phyloP scores from a whole-genome alignment of 306 rosid species.

The Begonia masoniana region DNA sequence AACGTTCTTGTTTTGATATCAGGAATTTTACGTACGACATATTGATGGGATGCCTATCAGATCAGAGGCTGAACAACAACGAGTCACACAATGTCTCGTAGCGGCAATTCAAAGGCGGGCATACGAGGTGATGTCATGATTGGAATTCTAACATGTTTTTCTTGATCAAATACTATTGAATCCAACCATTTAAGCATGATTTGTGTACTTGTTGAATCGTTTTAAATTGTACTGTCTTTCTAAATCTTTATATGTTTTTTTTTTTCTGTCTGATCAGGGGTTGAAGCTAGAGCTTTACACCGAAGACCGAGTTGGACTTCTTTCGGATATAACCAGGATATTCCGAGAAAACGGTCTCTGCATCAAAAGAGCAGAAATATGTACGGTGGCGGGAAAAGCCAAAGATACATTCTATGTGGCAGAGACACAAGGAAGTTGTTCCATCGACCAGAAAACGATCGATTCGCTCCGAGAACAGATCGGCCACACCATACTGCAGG shows the following conservation, averaged over 20 bases:
- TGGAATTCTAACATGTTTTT: too few species aligned
- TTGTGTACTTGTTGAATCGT: too few species aligned
- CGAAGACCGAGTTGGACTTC: slow-evolving; percentile 75
- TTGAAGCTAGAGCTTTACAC: slow-evolving; percentile 72
- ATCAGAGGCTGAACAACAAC: slow-evolving; percentile 81
- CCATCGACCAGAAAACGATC: slow-evolving; percentile 58
- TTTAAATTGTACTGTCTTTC: too few species aligned
- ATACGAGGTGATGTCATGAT: slow-evolving; percentile 37
- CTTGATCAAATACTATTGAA: too few species aligned
- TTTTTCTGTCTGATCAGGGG: slow-evolving; percentile 33
- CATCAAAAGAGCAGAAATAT: slow-evolving; percentile 84
- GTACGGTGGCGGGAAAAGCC: slow-evolving; percentile 59
- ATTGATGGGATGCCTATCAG: slow-evolving; percentile 80
- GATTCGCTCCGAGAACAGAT: slow-evolving; percentile 77
- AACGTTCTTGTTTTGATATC: neutral
- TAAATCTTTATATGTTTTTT: neutral
- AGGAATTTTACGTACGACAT: slow-evolving; percentile 92
- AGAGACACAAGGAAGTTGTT: slow-evolving; percentile 55
- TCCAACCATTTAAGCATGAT: too few species aligned
- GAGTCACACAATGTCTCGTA: slow-evolving; percentile 79
- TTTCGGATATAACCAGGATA: slow-evolving; percentile 81
- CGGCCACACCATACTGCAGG: slow-evolving; percentile 46
- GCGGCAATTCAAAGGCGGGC: slow-evolving; percentile 95
- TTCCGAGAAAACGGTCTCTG: slow-evolving; percentile 85
- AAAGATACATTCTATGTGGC: slow-evolving; percentile 72